phyloP scores from a whole-genome alignment of 2,329 filamentous ascomycete species.

The Gnomoniopsis smithogilvyi region DNA sequence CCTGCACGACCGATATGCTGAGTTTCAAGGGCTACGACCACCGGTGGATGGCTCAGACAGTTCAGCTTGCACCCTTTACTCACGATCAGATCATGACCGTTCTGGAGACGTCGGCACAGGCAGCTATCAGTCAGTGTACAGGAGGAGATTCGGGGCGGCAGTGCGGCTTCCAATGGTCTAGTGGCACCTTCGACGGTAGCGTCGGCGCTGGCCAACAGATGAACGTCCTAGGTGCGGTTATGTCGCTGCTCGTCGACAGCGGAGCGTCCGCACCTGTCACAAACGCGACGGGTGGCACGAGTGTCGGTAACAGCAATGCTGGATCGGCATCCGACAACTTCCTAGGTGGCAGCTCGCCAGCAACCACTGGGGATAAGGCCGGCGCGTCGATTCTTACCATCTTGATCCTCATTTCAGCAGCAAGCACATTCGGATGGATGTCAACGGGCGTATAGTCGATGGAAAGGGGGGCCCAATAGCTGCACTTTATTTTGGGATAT shows the following conservation, averaged over 20 bases:
- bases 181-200: constrained; percentile 43
- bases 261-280: constrained; percentile 19
- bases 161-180: constrained; percentile 54
- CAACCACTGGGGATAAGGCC: constrained; percentile 27
- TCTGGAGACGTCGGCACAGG: constrained; percentile 10
- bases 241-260: constrained; percentile 37
- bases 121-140: constrained; percentile 17
- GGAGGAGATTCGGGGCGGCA: constrained; percentile 28
- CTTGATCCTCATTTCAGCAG: constrained; percentile 18
- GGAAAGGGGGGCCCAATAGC: not conserved
- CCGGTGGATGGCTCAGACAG: constrained; percentile 17
- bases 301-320: constrained; percentile 24
- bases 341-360: constrained; percentile 19
- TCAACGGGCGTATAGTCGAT: constrained; percentile 12
- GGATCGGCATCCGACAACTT: constrained; percentile 23
- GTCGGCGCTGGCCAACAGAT: constrained; percentile 54
- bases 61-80: constrained; percentile 18
- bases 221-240: constrained; percentile 49
- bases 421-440: constrained; percentile 33
- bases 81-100: constrained; percentile 15
- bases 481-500: not conserved
- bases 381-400: constrained; percentile 28
- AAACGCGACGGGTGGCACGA: constrained; percentile 24
- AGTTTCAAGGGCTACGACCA: constrained; percentile 20
- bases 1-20: constrained; percentile 19